phyloP scores from a whole-genome alignment of 2,329 filamentous ascomycete species.

The Pseudocercospora vitis region DNA sequence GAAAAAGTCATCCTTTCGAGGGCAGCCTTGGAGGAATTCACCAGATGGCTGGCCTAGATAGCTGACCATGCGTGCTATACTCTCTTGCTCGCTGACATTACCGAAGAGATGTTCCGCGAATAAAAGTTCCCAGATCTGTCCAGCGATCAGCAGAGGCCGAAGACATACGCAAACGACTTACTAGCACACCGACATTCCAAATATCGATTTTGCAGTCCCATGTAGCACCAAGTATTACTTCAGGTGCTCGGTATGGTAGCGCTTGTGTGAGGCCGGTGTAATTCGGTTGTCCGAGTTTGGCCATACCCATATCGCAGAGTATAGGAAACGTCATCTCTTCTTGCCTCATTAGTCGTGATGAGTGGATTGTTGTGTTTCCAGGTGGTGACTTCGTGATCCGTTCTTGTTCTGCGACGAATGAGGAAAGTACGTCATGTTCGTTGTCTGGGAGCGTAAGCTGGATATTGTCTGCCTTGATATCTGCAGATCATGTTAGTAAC shows the following conservation, averaged over 20 bases:
- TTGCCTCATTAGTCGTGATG: constrained; percentile 9
- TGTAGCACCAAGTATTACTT: constrained; percentile 23
- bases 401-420: neutral
- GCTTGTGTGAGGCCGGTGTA: neutral
- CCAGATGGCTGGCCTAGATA: constrained; percentile 3
- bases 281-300: neutral
- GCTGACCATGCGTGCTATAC: constrained; percentile 5
- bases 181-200: constrained; percentile 24
- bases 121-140: constrained; percentile 11
- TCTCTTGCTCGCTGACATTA: neutral
- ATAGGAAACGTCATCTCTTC: constrained; percentile 7
- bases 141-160: neutral
- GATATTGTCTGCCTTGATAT: constrained; percentile 14
- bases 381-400: neutral
- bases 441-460: constrained; percentile 10
- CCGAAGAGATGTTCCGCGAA: constrained; percentile 11
- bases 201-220: constrained; percentile 27
- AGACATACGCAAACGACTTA: constrained; percentile 6
- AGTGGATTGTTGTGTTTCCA: neutral
- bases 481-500: constrained; percentile 12
- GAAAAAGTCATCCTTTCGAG: constrained; percentile 1
- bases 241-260: constrained; percentile 11
- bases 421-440: neutral
- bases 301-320: constrained; percentile 10
- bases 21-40: neutral